A percentile compares a stretch with the other conserved stretches of the same genome.
Evolutionary conservation across 2,329 filamentous ascomycete genomes (phyloP).

Genomic region (Pestalotiopsis sp.): DNA sequence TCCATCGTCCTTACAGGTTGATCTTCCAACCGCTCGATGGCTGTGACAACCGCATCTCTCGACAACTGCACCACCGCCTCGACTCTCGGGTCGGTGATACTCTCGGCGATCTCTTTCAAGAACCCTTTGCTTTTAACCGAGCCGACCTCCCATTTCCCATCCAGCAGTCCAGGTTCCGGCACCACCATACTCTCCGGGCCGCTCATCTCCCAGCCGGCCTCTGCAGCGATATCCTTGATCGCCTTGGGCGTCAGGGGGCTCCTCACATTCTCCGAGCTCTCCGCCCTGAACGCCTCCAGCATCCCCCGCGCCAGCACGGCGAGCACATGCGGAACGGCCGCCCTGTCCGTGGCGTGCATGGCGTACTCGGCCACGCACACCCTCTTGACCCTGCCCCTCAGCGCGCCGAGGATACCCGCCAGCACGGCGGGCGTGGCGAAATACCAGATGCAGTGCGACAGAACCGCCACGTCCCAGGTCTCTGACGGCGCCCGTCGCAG

Average conservation of each 20-base stretch:
- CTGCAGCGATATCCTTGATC: constrained; percentile 37
- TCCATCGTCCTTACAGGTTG: constrained; percentile 41
- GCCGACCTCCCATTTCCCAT: constrained; percentile 49
- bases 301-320: constrained; percentile 46
- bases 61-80: constrained; percentile 28
- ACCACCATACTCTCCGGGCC: constrained; percentile 37
- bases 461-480: constrained; percentile 11
- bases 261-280: constrained; percentile 47
- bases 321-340: constrained; percentile 50
- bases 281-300: constrained; percentile 41
- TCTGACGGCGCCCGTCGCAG: constrained; percentile 25
- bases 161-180: constrained; percentile 38
- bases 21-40: constrained; percentile 28
- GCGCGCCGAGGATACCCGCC: constrained; percentile 34
- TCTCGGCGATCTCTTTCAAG: constrained; percentile 31
- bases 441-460: constrained; percentile 55
- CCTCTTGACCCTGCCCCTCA: constrained; percentile 32
- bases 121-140: constrained; percentile 32
- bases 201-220: constrained; percentile 37
- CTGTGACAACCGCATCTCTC: constrained; percentile 33
- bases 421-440: constrained; percentile 43
- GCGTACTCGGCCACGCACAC: constrained; percentile 50
- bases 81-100: constrained; percentile 27
- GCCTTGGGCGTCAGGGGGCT: constrained; percentile 42
- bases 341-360: constrained; percentile 37